Base-by-base conservation (phyloP, 148 eudicot species). In the Camellia japonica region DNA sequence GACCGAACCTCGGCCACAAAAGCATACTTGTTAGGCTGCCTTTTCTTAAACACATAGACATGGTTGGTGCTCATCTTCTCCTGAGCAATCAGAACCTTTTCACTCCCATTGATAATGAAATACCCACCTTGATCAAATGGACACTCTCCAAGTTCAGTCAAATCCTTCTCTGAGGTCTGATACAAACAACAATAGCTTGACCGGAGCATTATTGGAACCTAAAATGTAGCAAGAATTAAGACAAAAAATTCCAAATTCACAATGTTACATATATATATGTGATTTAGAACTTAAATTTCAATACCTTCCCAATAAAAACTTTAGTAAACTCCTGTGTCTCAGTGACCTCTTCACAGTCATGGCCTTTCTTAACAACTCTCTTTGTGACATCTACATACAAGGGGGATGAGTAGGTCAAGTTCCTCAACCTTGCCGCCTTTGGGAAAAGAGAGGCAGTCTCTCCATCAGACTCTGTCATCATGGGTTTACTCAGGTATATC, bases 171-270 rank as follows among this genome's bases (percentile, higher is more conserved):
- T 59, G 97, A 93, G 78, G 90, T 93, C 76, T 92, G 93, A 82
- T 83, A 90, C 69, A 95, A 74, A 6, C 93, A 89, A 76, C 97
- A 95, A 72, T 95, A 95, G 79, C 97, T 91, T 23, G 98, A 95
- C 42, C 98, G 91, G 63, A 95, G 96, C 98, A 95, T 95, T 80
- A 93, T 93, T 15, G 98, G 98, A 52, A 95, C 98, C 97, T 95
- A 75, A 78, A 70, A 85, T 43, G 92, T 88, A 18, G 46, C 19
- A 60, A 23, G 58, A 64, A 23, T 38, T 9, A 83, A 42, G 11
- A 43, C 46, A 44, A 58, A 23, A 43, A n/a, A 52, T 13, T 71
- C 41, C 10, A 49, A 12, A 80, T 44, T 44, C 11, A 7, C 38
- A 30, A 30, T 30, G 38, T 30, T 30, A 30, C 38, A 30, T 42